These are phyloP conservation scores for Hymenotorrendiella dingleyae DNA, from an alignment of 2,329 filamentous ascomycete genomes.

Conservation along the genomic window DNA sequence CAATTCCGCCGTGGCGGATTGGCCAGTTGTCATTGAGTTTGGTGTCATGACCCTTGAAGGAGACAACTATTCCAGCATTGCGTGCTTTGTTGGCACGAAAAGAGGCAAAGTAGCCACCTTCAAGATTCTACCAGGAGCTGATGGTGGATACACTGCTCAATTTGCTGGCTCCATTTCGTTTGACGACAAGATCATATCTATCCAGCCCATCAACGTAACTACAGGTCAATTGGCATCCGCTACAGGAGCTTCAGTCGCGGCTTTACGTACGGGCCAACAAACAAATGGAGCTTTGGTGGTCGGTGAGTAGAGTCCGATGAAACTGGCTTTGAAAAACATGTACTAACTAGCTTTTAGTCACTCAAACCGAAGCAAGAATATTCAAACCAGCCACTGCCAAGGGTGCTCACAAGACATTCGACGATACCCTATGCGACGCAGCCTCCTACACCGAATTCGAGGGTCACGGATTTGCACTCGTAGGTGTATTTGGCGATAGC, in stretches of 20 bases:
- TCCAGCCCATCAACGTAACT: conserved; percentile 74
- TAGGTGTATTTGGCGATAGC: conserved; percentile 80
- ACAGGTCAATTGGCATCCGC: conserved; percentile 71
- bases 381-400: conserved; percentile 82
- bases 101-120: conserved; percentile 80
- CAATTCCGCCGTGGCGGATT: conserved; percentile 53
- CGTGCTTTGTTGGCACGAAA: conserved; percentile 85
- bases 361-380: conserved; percentile 68
- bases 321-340: too few relatives aligned
- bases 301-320: conserved; percentile 44
- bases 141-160: conserved; percentile 65
- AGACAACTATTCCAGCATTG: conserved; percentile 93
- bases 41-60: conserved; percentile 88
- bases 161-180: conserved; percentile 62
- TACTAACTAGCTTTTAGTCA: conserved; percentile 38
- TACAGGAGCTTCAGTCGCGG: conserved; percentile 68
- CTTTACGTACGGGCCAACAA: conserved; percentile 66
- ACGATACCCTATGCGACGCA: conserved; percentile 72
- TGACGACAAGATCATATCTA: conserved; percentile 65
- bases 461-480: conserved; percentile 69
- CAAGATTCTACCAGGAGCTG: conserved; percentile 72
- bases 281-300: conserved; percentile 77
- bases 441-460: conserved; percentile 72
- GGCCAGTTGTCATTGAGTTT: conserved; percentile 79
- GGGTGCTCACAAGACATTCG: conserved; percentile 88